phyloP scores from a whole-genome alignment of 2,329 filamentous ascomycete genomes.

The Fusarium tanahbumbuense region DNA sequence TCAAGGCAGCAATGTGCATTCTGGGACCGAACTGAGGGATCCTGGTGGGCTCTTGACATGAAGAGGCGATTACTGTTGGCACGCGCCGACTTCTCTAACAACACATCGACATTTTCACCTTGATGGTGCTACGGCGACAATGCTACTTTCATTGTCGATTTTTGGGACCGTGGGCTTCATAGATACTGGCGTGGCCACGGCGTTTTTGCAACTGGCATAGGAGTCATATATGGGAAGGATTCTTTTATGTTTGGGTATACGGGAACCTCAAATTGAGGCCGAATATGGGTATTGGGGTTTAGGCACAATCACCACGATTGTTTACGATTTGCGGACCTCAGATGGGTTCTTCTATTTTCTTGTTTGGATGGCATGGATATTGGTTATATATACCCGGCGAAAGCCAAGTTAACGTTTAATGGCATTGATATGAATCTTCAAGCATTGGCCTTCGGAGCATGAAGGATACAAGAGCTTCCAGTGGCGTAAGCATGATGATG shows the following conservation, averaged over 20 bases:
- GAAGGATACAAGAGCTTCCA: not conserved
- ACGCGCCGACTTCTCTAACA: slow-evolving; percentile 16
- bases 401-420: slow-evolving; percentile 47
- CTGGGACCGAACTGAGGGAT: slow-evolving; percentile 53
- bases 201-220: slow-evolving; percentile 26
- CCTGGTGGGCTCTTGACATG: slow-evolving; percentile 55
- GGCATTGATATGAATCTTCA: slow-evolving; percentile 23
- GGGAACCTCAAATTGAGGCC: slow-evolving; percentile 1
- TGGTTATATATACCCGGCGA: slow-evolving; percentile 48
- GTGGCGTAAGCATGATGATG: not conserved
- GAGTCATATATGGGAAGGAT: slow-evolving; percentile 17
- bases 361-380: slow-evolving; percentile 35
- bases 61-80: slow-evolving; percentile 5
- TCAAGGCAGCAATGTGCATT: slow-evolving; percentile 48
- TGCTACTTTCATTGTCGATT: slow-evolving; percentile 13
- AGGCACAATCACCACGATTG: slow-evolving; percentile 4
- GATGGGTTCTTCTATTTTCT: slow-evolving; percentile 23
- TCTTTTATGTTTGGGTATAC: slow-evolving; percentile 9
- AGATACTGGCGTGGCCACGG: slow-evolving; percentile 33
- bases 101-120: slow-evolving; percentile 24
- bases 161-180: slow-evolving; percentile 9
- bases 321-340: slow-evolving; percentile 18
- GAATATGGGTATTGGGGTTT: slow-evolving; percentile 3
- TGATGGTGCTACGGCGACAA: slow-evolving; percentile 36
- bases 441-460: not conserved